A percentile compares a stretch with the other conserved stretches of the same genome.
phyloP scores from a whole-genome alignment of 805 yeast genomes.

The Sungouiozyma ichnusensis region DNA sequence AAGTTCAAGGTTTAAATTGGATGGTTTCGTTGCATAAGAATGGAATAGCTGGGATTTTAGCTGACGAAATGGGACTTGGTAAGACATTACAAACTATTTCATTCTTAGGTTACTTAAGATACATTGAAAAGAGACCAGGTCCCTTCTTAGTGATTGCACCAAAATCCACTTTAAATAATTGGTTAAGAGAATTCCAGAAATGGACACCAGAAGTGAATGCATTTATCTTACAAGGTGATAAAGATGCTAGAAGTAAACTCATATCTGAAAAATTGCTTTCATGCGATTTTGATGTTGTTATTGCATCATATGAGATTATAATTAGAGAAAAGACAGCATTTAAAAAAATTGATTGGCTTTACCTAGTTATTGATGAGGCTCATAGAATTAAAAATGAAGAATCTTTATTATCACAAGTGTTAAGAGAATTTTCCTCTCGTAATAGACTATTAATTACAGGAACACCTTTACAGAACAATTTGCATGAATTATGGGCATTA shows the following conservation, averaged over 20 bases:
- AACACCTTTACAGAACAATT: conserved; percentile 70
- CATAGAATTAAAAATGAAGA: conserved; percentile 76
- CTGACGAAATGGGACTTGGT: conserved; percentile 83
- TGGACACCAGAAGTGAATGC: conserved; percentile 78
- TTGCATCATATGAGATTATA: conserved; percentile 68
- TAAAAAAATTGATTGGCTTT: conserved; percentile 63
- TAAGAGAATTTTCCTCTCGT: conserved; percentile 59
- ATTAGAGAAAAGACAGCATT: conserved; percentile 62
- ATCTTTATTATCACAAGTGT: conserved; percentile 59
- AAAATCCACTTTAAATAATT: conserved; percentile 69
- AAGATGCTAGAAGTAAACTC: conserved; percentile 49
- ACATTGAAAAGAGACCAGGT: conserved; percentile 47
- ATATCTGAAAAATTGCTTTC: conserved; percentile 40
- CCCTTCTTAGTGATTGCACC: conserved; percentile 74
- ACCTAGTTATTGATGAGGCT: conserved; percentile 69
- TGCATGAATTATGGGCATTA: conserved; percentile 75
- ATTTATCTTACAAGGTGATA: conserved; percentile 63
- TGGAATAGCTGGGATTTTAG: conserved; percentile 63
- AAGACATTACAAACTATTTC: conserved; percentile 75
- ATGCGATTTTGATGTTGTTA: conserved; percentile 62
- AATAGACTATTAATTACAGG: conserved; percentile 70
- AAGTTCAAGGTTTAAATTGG: conserved; percentile 77
- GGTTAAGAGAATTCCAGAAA: conserved; percentile 65
- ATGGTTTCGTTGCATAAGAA: conserved; percentile 56
- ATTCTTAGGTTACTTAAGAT: conserved; percentile 61